phyloP scores from a whole-genome alignment of 495 filamentous ascomycete genomes.

The Lindgomyces ingoldianus region DNA sequence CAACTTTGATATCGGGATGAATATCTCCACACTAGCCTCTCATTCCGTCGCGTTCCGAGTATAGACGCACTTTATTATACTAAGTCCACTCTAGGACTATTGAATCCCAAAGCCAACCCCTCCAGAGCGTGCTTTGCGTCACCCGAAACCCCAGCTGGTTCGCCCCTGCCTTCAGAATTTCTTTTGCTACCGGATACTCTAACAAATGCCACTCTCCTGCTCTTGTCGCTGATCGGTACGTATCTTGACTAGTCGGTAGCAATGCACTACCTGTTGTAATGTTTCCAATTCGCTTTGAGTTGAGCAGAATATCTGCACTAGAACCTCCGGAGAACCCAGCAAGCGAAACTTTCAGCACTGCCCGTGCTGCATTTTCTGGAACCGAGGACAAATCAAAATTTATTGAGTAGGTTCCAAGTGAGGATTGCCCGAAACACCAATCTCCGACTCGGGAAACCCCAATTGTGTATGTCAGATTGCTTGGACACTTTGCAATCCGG shows the following conservation, averaged over 20 bases:
- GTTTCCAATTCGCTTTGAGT: constrained; percentile 22
- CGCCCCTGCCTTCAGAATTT: constrained; percentile 23
- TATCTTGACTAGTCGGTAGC: constrained; percentile 40
- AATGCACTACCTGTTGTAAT: constrained; percentile 37
- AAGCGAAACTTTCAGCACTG: constrained; percentile 38
- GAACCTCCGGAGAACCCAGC: constrained; percentile 40
- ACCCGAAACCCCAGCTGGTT: constrained; percentile 40
- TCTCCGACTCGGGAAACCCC: constrained; percentile 38
- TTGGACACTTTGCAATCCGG: constrained; percentile 43
- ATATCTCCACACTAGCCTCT: no score
- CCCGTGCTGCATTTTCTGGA: constrained; percentile 6
- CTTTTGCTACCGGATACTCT: constrained; percentile 39
- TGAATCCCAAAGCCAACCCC: constrained; percentile 42
- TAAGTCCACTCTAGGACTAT: constrained; percentile 22
- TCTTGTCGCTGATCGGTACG: constrained; percentile 42
- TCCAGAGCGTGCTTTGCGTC: constrained; percentile 34
- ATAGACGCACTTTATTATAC: no score
- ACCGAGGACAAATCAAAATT: constrained; percentile 29
- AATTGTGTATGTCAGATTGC: constrained; percentile 43
- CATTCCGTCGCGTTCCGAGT: no score
- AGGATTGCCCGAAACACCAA: constrained; percentile 48
- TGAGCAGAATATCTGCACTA: constrained; percentile 22
- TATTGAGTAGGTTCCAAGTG: constrained; percentile 46
- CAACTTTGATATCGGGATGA: no score
- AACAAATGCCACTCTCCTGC: constrained; percentile 46